phyloP scores from a whole-genome alignment of 75 land plant species.

The Isoetes taiwanensis region DNA sequence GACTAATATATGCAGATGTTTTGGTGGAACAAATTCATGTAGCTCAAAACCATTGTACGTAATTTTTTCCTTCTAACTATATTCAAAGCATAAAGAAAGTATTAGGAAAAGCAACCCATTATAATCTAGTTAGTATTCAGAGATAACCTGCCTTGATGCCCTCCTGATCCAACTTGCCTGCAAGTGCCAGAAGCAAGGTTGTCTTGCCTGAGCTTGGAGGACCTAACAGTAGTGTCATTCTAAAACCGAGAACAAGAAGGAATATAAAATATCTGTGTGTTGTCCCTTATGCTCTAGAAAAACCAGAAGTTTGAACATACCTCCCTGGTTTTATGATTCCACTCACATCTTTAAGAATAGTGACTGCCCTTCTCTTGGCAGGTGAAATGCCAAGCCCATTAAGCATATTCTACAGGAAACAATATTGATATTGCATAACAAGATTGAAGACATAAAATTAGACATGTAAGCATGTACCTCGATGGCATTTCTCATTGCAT shows the following conservation, averaged over 20 bases:
- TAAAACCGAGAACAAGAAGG: too few species aligned
- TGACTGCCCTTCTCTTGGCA: slow-evolving; percentile 42
- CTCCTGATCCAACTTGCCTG: neutral
- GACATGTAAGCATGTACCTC: slow-evolving; percentile 17
- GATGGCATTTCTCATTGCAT: slow-evolving; percentile 32
- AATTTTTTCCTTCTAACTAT: slow-evolving; percentile 12
- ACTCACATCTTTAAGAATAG: slow-evolving; percentile 54
- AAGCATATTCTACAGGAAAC: slow-evolving; percentile 16
- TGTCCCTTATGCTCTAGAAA: neutral
- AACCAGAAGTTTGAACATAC: slow-evolving; percentile 15
- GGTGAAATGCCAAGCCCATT: slow-evolving; percentile 30
- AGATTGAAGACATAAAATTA: neutral
- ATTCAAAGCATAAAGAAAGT: too few species aligned
- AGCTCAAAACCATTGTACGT: slow-evolving; percentile 22
- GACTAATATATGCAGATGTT: slow-evolving; percentile 28
- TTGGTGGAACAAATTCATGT: slow-evolving; percentile 20
- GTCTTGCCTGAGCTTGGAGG: too few species aligned
- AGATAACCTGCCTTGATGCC: neutral
- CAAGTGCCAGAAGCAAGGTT: too few species aligned
- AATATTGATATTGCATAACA: neutral
- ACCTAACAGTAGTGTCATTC: too few species aligned
- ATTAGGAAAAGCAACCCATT: too few species aligned
- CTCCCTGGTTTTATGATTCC: slow-evolving; percentile 68
- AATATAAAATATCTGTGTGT: too few species aligned
- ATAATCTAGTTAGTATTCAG: too few species aligned